Percentiles rank a stretch among this genome's conserved stretches.
These are phyloP conservation scores for Peniophora sp. DNA, from an alignment of 1,284 basidiomycete species.

Conservation along the genomic window DNA sequence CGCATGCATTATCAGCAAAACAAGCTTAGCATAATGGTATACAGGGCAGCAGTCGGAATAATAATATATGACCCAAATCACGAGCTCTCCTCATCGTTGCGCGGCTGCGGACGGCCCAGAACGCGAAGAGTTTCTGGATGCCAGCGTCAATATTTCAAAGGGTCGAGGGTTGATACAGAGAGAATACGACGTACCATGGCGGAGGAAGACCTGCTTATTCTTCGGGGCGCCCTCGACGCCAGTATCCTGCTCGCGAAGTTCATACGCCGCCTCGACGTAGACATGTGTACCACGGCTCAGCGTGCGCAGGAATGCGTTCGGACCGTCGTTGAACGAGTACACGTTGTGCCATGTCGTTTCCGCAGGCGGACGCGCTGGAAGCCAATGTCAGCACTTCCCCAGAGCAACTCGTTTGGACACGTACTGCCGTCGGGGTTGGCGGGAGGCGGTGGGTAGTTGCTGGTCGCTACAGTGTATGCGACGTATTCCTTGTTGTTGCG, in stretches of 20 bases:
- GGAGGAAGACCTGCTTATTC: constrained; percentile 73
- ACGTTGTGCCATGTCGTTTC: constrained; percentile 69
- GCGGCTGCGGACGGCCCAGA: constrained; percentile 12
- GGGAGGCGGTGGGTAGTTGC: constrained; percentile 49
- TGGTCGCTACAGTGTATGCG: constrained; percentile 66
- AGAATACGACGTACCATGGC: constrained; percentile 46
- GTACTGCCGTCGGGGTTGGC: constrained; percentile 54
- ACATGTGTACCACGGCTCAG: constrained; percentile 65
- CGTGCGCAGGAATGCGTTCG: constrained; percentile 54
- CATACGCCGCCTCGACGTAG: constrained; percentile 69
- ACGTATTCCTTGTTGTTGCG: constrained; percentile 73
- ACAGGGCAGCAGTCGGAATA: too few species aligned
- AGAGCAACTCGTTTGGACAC: constrained; percentile 14
- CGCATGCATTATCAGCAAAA: too few species aligned
- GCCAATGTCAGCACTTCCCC: background rate
- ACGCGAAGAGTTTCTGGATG: constrained; percentile 22
- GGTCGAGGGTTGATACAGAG: background rate
- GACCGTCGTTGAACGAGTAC: constrained; percentile 53
- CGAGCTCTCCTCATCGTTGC: constrained; percentile 6
- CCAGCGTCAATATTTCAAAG: constrained; percentile 6
- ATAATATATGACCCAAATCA: background rate
- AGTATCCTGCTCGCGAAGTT: constrained; percentile 62
- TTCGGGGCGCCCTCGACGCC: constrained; percentile 56
- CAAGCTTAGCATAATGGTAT: too few species aligned
- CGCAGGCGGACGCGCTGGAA: constrained; percentile 42